A percentile compares a stretch with the other conserved stretches of the same genome.
phyloP scores from a whole-genome alignment of 2,329 filamentous ascomycete genomes.

The Penicillium sp. region DNA sequence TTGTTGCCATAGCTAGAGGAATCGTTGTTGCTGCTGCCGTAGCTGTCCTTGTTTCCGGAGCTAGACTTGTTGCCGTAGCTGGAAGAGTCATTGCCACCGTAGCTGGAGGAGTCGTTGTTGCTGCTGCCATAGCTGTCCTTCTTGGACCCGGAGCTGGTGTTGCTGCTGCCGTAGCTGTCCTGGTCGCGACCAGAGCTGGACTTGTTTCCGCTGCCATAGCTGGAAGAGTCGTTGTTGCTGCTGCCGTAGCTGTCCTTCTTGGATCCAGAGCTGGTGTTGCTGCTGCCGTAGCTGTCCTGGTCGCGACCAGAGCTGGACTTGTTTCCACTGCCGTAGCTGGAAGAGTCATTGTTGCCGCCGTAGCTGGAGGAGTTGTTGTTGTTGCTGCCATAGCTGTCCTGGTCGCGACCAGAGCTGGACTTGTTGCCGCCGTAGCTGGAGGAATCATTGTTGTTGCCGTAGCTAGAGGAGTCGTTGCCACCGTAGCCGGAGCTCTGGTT shows the following conservation, averaged over 20 bases:
- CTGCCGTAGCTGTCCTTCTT: not conserved
- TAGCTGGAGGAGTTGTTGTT: not conserved
- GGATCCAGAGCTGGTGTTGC: too few relatives aligned
- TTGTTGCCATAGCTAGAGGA: not conserved
- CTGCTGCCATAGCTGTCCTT: not conserved
- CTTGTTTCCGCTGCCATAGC: not conserved
- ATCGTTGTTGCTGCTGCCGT: not conserved
- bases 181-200: not conserved
- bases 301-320: not conserved
- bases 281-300: not conserved
- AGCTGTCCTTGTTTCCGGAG: not conserved
- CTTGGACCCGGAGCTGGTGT: not conserved
- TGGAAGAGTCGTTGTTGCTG: not conserved
- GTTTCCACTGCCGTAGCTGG: not conserved
- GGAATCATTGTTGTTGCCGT: not conserved
- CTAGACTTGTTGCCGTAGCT: not conserved
- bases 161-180: not conserved
- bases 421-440: not conserved
- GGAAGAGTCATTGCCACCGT: not conserved
- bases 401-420: not conserved
- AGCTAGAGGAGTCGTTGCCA: conserved; percentile 1
- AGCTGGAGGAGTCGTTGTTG: not conserved
- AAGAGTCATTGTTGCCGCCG: not conserved
- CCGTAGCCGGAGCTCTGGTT: conserved; percentile 12
- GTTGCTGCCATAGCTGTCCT: not conserved